Evolutionary conservation across 176 grass and related monocot species (phyloP).

Genomic region (Carex parvula): DNA sequence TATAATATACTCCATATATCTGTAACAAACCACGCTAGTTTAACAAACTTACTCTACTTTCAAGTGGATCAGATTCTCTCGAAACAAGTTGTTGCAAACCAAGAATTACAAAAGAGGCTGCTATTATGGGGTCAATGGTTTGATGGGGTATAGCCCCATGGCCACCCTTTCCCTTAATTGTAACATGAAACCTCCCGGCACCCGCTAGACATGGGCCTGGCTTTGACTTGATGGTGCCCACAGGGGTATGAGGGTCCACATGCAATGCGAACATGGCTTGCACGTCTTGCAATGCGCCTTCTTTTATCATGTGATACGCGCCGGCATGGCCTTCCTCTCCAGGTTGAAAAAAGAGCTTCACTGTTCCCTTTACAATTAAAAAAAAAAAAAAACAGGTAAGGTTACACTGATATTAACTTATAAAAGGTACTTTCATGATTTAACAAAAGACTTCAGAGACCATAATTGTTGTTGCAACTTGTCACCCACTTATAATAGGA

Average conservation of each 20-base stretch:
- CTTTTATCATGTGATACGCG: slow-evolving; percentile 54
- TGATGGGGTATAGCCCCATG: slow-evolving; percentile 48
- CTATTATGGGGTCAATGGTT: slow-evolving; percentile 47
- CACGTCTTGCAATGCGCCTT: slow-evolving; percentile 45
- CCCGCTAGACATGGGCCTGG: slow-evolving; percentile 59
- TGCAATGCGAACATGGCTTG: slow-evolving; percentile 58
- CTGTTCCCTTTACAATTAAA: slow-evolving; percentile 38
- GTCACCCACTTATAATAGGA: background rate
- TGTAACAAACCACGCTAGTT: too few species aligned
- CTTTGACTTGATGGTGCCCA: slow-evolving; percentile 39
- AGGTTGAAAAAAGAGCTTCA: slow-evolving; percentile 83
- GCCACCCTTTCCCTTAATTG: slow-evolving; percentile 62
- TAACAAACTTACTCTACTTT: slow-evolving; percentile 40
- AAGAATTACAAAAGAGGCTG: slow-evolving; percentile 40
- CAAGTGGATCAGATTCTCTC: slow-evolving; percentile 52
- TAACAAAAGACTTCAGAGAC: background rate
- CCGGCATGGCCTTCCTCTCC: slow-evolving; percentile 62
- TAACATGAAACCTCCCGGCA: slow-evolving; percentile 45
- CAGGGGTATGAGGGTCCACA: slow-evolving; percentile 17
- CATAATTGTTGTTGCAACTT: background rate
- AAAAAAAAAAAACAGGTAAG: background rate
- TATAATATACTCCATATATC: background rate
- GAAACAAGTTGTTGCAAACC: slow-evolving; percentile 63
- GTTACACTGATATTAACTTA: background rate
- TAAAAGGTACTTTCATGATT: background rate